phyloP scores from a whole-genome alignment of 768 basidiomycete species.

The Naganishia kalamii region DNA sequence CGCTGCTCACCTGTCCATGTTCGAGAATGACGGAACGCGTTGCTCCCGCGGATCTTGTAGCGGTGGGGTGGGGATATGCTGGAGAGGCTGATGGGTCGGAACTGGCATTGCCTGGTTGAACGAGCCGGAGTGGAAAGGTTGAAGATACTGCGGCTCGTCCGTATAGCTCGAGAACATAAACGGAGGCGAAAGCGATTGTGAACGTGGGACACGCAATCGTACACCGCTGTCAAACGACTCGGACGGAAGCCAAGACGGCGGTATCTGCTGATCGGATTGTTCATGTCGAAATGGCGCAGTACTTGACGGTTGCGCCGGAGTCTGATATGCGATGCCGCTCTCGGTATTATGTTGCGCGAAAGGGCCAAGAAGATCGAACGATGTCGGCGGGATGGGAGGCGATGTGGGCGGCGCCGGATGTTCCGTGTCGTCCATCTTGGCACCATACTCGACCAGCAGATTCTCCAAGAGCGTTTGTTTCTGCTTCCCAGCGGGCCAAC shows the following conservation, averaged over 20 bases:
- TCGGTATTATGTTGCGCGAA: background rate
- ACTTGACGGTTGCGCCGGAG: background rate
- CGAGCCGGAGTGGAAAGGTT: too few species aligned
- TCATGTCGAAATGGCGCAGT: background rate
- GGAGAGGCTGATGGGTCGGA: too few species aligned
- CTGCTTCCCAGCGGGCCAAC: conserved; percentile 31
- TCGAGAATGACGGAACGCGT: background rate
- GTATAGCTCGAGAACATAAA: too few species aligned
- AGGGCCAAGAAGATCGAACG: background rate
- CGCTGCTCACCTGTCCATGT: background rate
- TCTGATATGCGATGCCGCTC: background rate
- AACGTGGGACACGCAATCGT: too few species aligned
- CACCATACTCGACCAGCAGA: conserved; percentile 25
- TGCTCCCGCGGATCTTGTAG: background rate
- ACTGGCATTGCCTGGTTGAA: too few species aligned
- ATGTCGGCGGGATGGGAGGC: background rate
- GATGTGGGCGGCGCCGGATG: background rate
- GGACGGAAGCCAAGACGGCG: background rate
- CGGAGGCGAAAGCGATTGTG: too few species aligned
- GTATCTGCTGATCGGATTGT: background rate
- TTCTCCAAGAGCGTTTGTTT: conserved; percentile 24
- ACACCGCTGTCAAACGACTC: background rate
- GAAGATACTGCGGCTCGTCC: too few species aligned
- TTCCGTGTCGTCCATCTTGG: background rate
- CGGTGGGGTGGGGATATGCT: background rate